Evolutionary conservation across 2,329 filamentous ascomycete species (phyloP).

Genomic region (Venturia pyrina): DNA sequence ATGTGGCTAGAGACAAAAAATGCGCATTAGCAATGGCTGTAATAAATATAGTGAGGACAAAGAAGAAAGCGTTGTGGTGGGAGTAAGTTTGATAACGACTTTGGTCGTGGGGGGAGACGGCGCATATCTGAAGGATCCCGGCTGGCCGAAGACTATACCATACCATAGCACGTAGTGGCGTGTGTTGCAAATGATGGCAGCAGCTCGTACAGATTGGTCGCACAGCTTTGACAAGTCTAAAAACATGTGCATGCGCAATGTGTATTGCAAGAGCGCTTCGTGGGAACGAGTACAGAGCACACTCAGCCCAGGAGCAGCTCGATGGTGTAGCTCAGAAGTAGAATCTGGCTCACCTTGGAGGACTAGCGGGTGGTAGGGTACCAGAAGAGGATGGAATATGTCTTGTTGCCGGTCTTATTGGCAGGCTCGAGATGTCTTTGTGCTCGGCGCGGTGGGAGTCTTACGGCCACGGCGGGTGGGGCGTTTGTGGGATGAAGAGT

Average conservation of each 20-base stretch:
- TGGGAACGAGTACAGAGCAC: not conserved
- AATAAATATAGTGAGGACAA: not conserved
- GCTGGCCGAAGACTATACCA: not conserved
- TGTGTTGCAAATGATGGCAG: constrained; percentile 9
- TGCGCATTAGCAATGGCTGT: not conserved
- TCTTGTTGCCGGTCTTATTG: not conserved
- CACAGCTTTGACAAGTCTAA: constrained; percentile 1
- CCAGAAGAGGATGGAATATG: not conserved
- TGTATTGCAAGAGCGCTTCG: not conserved
- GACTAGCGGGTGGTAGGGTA: not conserved
- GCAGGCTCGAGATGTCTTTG: not conserved
- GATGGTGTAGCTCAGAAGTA: not conserved
- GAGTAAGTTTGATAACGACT: not conserved
- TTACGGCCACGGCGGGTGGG: not conserved
- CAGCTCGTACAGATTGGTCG: constrained; percentile 1
- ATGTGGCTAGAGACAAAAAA: not conserved
- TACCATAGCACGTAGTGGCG: not conserved
- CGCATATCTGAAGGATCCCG: not conserved
- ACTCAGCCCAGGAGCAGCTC: not conserved
- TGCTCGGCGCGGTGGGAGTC: constrained; percentile 2
- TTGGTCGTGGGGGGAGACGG: not conserved
- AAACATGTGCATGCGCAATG: constrained; percentile 1
- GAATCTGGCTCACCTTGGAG: constrained; percentile 7
- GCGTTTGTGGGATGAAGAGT: not conserved
- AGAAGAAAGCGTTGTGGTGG: not conserved